Evolutionary conservation across 495 filamentous ascomycete species (phyloP).

Genomic region (Hypoxylon lienhwacheense): DNA sequence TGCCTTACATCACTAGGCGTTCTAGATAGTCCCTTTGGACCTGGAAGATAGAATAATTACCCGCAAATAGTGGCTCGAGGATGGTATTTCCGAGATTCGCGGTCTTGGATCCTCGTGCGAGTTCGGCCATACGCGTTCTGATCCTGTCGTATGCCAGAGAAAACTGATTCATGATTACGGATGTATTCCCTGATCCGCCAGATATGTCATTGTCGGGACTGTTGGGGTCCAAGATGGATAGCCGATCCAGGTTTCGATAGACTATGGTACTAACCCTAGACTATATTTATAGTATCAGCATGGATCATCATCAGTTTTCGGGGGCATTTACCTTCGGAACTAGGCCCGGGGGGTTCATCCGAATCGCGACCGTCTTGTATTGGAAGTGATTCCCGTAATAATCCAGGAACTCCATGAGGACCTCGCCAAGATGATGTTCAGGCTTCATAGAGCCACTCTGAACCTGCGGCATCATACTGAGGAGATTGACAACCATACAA

Average conservation of each 20-base stretch:
- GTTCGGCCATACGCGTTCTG: slow-evolving; percentile 56
- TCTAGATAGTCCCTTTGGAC: slow-evolving; percentile 58
- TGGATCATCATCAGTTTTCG: not conserved
- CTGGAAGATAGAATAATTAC: slow-evolving; percentile 70
- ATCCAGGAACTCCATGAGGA: slow-evolving; percentile 83
- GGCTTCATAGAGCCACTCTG: slow-evolving; percentile 58
- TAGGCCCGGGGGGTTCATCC: slow-evolving; percentile 69
- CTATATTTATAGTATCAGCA: slow-evolving; percentile 37
- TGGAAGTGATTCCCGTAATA: slow-evolving; percentile 84
- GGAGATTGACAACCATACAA: slow-evolving; percentile 84
- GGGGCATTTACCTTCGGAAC: slow-evolving; percentile 67
- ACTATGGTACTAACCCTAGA: slow-evolving; percentile 38
- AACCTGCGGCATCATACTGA: slow-evolving; percentile 74
- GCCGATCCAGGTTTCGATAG: slow-evolving; percentile 54
- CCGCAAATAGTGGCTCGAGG: slow-evolving; percentile 65
- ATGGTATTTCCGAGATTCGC: slow-evolving; percentile 54
- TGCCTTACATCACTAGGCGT: slow-evolving; percentile 15
- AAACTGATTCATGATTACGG: slow-evolving; percentile 65
- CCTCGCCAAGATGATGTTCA: slow-evolving; percentile 68
- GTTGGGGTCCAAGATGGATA: slow-evolving; percentile 90
- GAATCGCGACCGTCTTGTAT: slow-evolving; percentile 65
- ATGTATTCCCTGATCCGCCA: slow-evolving; percentile 70
- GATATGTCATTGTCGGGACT: slow-evolving; percentile 80
- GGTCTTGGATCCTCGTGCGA: slow-evolving; percentile 25
- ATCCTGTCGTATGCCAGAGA: slow-evolving; percentile 60